Evolutionary conservation across 1,284 basidiomycete species (phyloP).

Genomic region (Sanguinoderma infundibulare): DNA sequence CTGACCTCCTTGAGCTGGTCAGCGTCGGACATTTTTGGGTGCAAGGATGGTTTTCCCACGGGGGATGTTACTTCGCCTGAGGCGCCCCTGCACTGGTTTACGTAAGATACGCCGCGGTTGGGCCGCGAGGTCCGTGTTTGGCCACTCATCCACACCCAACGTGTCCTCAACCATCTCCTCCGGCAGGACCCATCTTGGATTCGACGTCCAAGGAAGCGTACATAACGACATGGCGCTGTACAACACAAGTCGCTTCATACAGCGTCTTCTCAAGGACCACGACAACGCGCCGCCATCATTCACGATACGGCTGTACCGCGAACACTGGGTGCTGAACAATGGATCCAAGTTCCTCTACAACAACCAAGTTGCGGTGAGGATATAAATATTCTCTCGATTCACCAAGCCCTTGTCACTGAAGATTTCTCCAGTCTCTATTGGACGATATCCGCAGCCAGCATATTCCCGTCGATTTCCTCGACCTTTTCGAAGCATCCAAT

Average conservation of each 20-base stretch:
- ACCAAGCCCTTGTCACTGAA: background rate
- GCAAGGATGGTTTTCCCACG: conserved; percentile 32
- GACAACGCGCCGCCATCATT: conserved; percentile 68
- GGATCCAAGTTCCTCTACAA: conserved; percentile 80
- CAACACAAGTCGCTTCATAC: conserved; percentile 67
- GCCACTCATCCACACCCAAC: conserved; percentile 8
- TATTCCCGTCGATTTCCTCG: conserved; percentile 82
- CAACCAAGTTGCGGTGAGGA: conserved; percentile 72
- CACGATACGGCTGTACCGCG: conserved; percentile 72
- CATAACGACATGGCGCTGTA: conserved; percentile 58
- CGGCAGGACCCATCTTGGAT: background rate
- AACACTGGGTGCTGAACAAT: conserved; percentile 79
- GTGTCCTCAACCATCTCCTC: conserved; percentile 10
- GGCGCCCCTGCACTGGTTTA: conserved; percentile 26
- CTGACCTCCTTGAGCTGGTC: conserved; percentile 63
- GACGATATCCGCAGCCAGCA: conserved; percentile 80
- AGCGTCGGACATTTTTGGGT: conserved; percentile 37
- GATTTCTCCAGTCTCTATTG: conserved; percentile 59
- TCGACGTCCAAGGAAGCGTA: background rate
- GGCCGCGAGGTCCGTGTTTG: conserved; percentile 8
- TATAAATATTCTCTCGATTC: background rate
- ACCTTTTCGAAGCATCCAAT: conserved; percentile 69
- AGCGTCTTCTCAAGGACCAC: conserved; percentile 61
- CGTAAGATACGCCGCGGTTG: conserved; percentile 24
- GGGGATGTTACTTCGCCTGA: conserved; percentile 16